phyloP scores from a whole-genome alignment of 768 basidiomycete species.

The Hygrophoropsis aurantiaca region DNA sequence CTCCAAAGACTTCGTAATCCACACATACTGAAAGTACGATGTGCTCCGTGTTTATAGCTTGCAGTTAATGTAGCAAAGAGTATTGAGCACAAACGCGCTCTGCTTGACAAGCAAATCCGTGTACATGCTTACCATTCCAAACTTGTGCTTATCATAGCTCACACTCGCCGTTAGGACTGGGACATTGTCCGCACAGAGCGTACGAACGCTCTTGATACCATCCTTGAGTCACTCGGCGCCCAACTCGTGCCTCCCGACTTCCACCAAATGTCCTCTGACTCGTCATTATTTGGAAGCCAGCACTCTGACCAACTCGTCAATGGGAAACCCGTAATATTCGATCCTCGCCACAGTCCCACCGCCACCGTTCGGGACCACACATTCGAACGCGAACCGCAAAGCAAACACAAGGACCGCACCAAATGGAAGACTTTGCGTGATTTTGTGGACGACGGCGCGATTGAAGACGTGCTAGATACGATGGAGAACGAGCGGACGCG shows the following conservation, averaged over 20 bases:
- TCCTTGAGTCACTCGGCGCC: conserved; percentile 70
- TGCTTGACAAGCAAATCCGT: conserved; percentile 59
- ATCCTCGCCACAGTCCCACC: conserved; percentile 32
- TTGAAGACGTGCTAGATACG: conserved; percentile 72
- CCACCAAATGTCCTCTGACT: conserved; percentile 61
- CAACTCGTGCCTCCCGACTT: conserved; percentile 80
- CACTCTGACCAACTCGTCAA: conserved; percentile 45
- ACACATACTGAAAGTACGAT: not conserved
- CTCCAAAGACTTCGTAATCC: no score
- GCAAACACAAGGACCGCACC: conserved; percentile 41
- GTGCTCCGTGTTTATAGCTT: conserved; percentile 44
- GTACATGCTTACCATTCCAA: conserved; percentile 35
- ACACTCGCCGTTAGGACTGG: conserved; percentile 58
- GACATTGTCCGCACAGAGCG: conserved; percentile 61
- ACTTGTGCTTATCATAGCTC: not conserved
- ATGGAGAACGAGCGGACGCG: conserved; percentile 68
- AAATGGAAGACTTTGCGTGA: conserved; percentile 83
- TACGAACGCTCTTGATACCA: conserved; percentile 59
- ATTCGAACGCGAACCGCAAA: conserved; percentile 16
- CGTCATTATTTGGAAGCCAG: conserved; percentile 81
- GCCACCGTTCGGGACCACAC: conserved; percentile 27
- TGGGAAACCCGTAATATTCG: conserved; percentile 42
- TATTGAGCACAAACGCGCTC: conserved; percentile 68
- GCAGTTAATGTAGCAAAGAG: conserved; percentile 72
- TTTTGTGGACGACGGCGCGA: conserved; percentile 81